Evolutionary conservation across 1,284 basidiomycete genomes (phyloP), one percentile per base, ranked within the genome.

Genomic region (Moesziomyces sp.): DNA sequence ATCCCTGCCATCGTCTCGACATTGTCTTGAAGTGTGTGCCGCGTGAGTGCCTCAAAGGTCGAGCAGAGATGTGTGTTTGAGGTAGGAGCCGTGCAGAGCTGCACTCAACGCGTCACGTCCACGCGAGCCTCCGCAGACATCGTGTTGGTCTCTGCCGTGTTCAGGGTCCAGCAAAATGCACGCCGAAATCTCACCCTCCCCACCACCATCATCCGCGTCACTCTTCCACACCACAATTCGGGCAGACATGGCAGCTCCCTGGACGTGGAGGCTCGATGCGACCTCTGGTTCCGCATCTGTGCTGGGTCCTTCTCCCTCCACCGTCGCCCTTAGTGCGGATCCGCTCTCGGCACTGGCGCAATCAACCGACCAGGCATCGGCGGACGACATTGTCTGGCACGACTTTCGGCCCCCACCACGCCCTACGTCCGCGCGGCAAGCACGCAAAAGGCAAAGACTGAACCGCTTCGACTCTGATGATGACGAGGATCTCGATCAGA

Each of bases 201-300:
- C 7, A 19, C 28, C 14, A 47, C 21, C 23, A 21, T 23, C 30
- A 46, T 23, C 54, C 19, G 1, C 43, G 11, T 30, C 35, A 47
- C 18, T 16, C 14, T 35, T 3, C 10, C 16, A 1, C 14, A 42
- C 21, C 16, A 19, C 4, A 46, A 11, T 21, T 10, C 18, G 19
- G 26, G 24, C 35, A 35, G 3, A 43, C 21, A 54, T 49, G 28
- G 44, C 54, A 9, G 44, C 53, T 6, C 60, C 61, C 9, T 71
- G 68, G 68, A 23, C 58, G 0, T 71, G 68, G 68, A 46, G 46
- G 5, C 63, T 71, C 28, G 68, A 62, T n/a, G 18, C 58, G 2
- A 14, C 21, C 24, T 48, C 55, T 3, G 60, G 35, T 6, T 45
- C 60, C n/a, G 55, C 67, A 2, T 35, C 58, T n/a, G 46, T 52